Evolutionary conservation across 495 filamentous ascomycete species (phyloP).

Genomic region (Penicillium canariense): DNA sequence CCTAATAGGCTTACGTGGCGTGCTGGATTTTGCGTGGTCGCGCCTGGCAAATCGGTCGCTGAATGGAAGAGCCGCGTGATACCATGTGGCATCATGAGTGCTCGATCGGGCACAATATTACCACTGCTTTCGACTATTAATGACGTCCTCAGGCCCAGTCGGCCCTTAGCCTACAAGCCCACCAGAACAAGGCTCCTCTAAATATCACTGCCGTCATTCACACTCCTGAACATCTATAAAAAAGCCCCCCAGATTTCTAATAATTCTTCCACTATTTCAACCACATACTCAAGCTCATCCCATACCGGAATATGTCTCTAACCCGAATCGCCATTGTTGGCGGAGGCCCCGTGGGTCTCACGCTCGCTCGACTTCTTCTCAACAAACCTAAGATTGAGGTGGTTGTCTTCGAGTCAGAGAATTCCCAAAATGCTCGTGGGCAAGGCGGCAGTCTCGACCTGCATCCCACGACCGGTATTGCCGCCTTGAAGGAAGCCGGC

Average conservation of each 20-base stretch:
- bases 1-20: not conserved
- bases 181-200: not conserved
- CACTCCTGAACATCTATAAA: not conserved
- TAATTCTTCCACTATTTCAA: not conserved
- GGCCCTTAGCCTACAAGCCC: not conserved
- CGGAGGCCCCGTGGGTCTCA: conserved; percentile 49
- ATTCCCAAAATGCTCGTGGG: conserved; percentile 23
- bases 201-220: not conserved
- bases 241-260: not conserved
- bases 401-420: conserved; percentile 50
- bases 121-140: not conserved
- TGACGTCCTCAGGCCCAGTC: not conserved
- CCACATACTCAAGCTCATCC: not conserved
- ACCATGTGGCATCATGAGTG: too few relatives aligned
- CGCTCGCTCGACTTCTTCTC: conserved; percentile 54
- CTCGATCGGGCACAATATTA: too few relatives aligned
- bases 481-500: conserved; percentile 48
- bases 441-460: conserved; percentile 59
- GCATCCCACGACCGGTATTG: conserved; percentile 48
- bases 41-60: not conserved
- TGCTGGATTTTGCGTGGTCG: not conserved
- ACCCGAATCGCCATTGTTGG: conserved; percentile 42
- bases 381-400: conserved; percentile 27
- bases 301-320: not conserved
- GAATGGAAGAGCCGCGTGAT: not conserved